Base-by-base conservation (phyloP, 331 rosid genomes). In the Acacia concinna region DNA sequence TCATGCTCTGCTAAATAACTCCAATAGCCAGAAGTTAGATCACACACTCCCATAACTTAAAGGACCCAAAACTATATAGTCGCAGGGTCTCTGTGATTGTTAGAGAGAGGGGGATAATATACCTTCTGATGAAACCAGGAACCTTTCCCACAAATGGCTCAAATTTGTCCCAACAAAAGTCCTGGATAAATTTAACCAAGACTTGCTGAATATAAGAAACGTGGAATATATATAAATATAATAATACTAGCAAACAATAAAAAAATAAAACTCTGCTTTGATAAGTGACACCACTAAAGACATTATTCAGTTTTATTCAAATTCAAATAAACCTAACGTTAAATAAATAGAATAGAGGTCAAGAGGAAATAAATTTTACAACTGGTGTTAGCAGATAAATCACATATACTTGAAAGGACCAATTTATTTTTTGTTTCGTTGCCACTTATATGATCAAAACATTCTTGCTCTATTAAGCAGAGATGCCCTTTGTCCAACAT, bases 81-180 rank as follows among this genome's bases (percentile, higher is more conserved):
- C 54, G 68, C 8, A n/a, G 75, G 51, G 34, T 30, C 83, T 49
- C 63, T 51, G 60, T 20, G 20, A 44, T 2, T 56, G n/a, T 32
- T 20, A 27, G 69, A 74, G 49, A 44, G 30, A 13, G 21, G 44
- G 21, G 41, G 17, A 40, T 49, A 60, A 66, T 62, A 56, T 92
- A 92, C 99, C 99, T 85, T 91, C 89, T 56, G 96, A 87, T 23
- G 77, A 69, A 85, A 87, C 82, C 79, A 93, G 86, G 81, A 91
- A 95, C 67, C 69, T 90, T 77, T 93, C 93, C 99, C 98, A 93
- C 81, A 73, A 63, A 73, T 89, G 92, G 87, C 89, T 91, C 79
- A 95, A 87, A 82, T 95, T 95, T 84, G 98, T 91, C 49, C 99
- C 99, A 64, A 91, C 86, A 82, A 93, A 95, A 78, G 98, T 93